Base-by-base conservation (phyloP, 257 asterid species). In the Anisodus acutangulus region DNA sequence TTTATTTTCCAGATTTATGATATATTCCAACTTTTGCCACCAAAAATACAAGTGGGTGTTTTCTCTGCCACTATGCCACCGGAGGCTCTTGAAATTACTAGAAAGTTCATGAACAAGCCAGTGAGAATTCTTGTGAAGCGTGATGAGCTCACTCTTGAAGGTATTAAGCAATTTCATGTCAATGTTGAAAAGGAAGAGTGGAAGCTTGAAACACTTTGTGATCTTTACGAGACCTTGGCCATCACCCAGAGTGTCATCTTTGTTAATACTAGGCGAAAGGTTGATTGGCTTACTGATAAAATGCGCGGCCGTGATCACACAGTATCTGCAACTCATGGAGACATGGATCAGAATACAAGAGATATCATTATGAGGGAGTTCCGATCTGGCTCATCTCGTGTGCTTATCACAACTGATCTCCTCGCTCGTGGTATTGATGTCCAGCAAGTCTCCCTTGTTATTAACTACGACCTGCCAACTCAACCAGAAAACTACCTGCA, bases 341-440 rank as follows among this genome's bases (percentile, higher is more conserved):
- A 91, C 89, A 91, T 91, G 94, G 94, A 91, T 87, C 94, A 91
- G 84, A 91, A 90, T 74, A 90, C 94, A 0, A 84, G 94, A 83
- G 94, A 91, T 45, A 88, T 91, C 53, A 91, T 91, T 69, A 91
- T 91, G 94, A 86, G 94, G 15, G 94, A 91, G 70, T 91, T 91
- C 88, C 60, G 94, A 45, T 90, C 94, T 3, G 94, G 94, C 0
- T 91, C 93, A 16, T 91, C 94, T 47, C 88, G 94, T 4, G 93
- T 90, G 41, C 92, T 91, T 85, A 91, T 91, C 82, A 91, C 94
- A 58, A 91, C 94, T 0, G 93, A 91, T 79, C 90, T 91, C 63
- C 84, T 91, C 84, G 94, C 94, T 63, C 93, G 94, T 80, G 94
- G 94, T 68, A 91, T 91, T 45, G 94, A 91, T 83, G 93, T 91